phyloP scores from a whole-genome alignment of 495 filamentous ascomycete genomes.

The Aspergillus leporis region DNA sequence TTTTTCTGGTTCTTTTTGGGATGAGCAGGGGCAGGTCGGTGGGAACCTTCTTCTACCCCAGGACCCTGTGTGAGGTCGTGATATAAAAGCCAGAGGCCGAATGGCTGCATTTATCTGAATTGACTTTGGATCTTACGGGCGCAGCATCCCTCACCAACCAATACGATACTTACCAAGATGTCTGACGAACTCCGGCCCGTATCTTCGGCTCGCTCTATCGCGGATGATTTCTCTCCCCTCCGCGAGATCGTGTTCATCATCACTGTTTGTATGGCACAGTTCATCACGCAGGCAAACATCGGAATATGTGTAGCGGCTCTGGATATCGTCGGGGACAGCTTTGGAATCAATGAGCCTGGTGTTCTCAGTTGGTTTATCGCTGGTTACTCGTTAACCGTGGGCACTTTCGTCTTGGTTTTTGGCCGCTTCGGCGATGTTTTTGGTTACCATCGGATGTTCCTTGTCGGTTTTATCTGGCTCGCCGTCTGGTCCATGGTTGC shows the following conservation, averaged over 20 bases:
- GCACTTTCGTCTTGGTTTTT: constrained; percentile 64
- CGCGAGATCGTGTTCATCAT: constrained; percentile 30
- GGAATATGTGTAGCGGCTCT: constrained; percentile 27
- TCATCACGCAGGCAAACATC: constrained; percentile 36
- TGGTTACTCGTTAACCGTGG: constrained; percentile 57
- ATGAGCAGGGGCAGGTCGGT: background rate
- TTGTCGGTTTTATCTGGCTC: constrained; percentile 62
- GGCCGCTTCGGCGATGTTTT: constrained; percentile 65
- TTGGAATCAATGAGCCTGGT: constrained; percentile 42
- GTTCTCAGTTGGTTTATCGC: constrained; percentile 49
- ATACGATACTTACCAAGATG: background rate
- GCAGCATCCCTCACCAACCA: background rate
- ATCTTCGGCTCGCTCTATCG: constrained; percentile 23
- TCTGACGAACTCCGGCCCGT: constrained; percentile 16
- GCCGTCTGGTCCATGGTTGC: constrained; percentile 59
- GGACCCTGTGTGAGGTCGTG: too few relatives aligned
- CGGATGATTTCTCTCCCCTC: constrained; percentile 24
- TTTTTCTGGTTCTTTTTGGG: background rate
- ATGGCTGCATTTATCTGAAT: background rate
- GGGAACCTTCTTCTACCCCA: background rate
- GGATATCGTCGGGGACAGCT: constrained; percentile 46
- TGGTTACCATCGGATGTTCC: constrained; percentile 62
- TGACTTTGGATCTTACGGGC: background rate
- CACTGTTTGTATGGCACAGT: constrained; percentile 35
- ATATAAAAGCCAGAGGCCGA: too few relatives aligned